Evolutionary conservation across 139 green algal genomes (phyloP).

Genomic region (Penium margaritaceum): DNA sequence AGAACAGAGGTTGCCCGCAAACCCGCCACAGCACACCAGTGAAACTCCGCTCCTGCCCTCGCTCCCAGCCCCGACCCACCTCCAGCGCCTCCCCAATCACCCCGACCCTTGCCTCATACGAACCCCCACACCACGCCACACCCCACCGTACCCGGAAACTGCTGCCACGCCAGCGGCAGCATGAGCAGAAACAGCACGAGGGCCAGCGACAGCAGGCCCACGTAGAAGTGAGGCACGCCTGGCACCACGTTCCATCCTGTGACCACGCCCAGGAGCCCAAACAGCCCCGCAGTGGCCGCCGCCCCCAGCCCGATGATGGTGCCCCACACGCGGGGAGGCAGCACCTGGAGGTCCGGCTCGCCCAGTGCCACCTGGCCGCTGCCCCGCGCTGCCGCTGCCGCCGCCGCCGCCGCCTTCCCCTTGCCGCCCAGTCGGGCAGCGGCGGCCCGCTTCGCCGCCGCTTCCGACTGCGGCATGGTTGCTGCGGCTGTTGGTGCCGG

Average conservation of each 20-base stretch:
- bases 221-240: background rate
- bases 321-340: background rate
- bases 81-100: background rate
- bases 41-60: no score
- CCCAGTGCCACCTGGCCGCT: background rate
- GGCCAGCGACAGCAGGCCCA: background rate
- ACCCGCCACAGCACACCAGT: no score
- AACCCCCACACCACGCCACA: background rate
- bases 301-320: background rate
- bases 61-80: background rate
- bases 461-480: no score
- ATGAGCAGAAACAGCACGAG: background rate
- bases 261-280: background rate
- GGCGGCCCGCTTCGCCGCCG: no score
- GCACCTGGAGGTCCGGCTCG: constrained; percentile 4
- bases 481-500: no score
- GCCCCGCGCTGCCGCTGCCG: background rate
- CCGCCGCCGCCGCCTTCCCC: no score
- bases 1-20: background rate
- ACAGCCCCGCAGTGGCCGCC: background rate
- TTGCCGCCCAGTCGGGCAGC: no score
- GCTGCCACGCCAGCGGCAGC: background rate
- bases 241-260: background rate
- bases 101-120: background rate
- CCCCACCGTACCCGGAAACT: background rate